Evolutionary conservation across 2,329 filamentous ascomycete species (phyloP).

Genomic region (Paraphoma chrysanthemicola): DNA sequence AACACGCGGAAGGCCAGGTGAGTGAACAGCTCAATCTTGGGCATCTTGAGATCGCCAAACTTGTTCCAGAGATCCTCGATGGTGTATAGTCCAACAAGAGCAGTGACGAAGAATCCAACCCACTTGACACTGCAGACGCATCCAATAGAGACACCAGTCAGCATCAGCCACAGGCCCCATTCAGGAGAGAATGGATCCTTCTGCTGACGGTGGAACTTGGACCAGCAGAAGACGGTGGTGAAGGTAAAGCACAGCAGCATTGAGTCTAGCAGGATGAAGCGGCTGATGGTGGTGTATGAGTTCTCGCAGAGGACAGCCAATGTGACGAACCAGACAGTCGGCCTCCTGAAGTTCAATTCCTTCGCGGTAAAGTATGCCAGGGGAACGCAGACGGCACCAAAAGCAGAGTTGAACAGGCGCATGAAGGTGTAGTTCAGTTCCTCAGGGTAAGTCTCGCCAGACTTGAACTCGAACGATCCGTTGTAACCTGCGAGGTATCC

Average conservation of each 20-base stretch:
- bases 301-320: slow-evolving; percentile 99
- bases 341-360: slow-evolving; percentile 84
- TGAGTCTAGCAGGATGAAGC: slow-evolving; percentile 97
- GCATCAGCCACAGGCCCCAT: slow-evolving; percentile 93
- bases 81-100: slow-evolving; percentile 93
- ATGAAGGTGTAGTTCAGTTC: slow-evolving; percentile 98
- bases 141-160: slow-evolving; percentile 94
- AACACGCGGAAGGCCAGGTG: slow-evolving; percentile 82
- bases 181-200: slow-evolving; percentile 84
- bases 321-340: slow-evolving; percentile 92
- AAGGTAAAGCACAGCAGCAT: slow-evolving; percentile 99
- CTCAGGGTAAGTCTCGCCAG: slow-evolving; percentile 90
- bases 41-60: slow-evolving; percentile 93
- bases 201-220: slow-evolving; percentile 91
- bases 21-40: slow-evolving; percentile 74
- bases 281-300: slow-evolving; percentile 98
- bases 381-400: slow-evolving; percentile 90
- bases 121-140: slow-evolving; percentile 99
- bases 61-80: slow-evolving; percentile 97
- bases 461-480: slow-evolving; percentile 99
- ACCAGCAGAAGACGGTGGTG: slow-evolving; percentile 95
- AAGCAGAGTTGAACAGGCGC: slow-evolving; percentile 95
- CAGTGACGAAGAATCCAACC: slow-evolving; percentile 94
- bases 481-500: slow-evolving; percentile 98
- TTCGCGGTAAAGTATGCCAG: slow-evolving; percentile 94